Percentiles rank a stretch among this genome's conserved stretches.
These are phyloP conservation scores for Nidula niveotomentosa DNA, from an alignment of 1,284 basidiomycete genomes.

Conservation along the genomic window DNA sequence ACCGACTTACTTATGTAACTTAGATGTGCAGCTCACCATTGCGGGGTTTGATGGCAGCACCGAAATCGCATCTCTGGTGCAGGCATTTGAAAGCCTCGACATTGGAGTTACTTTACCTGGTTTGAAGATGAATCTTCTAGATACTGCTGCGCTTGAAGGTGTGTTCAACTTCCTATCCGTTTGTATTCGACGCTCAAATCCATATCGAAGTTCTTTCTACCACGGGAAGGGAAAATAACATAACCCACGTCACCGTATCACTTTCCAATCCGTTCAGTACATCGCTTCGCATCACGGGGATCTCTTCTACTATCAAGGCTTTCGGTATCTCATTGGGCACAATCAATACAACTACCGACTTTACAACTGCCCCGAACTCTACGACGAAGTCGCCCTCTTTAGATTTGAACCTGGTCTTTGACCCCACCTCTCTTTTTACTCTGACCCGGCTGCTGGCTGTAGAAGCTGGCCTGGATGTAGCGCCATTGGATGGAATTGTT, in stretches of 20 bases:
- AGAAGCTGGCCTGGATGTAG: slow-evolving; percentile 60
- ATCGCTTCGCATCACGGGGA: slow-evolving; percentile 57
- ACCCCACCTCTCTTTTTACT: slow-evolving; percentile 72
- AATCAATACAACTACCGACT: slow-evolving; percentile 58
- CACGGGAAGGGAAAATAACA: slow-evolving; percentile 65
- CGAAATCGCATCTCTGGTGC: slow-evolving; percentile 53
- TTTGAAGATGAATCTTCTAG: slow-evolving; percentile 56
- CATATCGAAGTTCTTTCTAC: slow-evolving; percentile 52
- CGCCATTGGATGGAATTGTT: slow-evolving; percentile 71
- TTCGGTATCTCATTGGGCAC: slow-evolving; percentile 67
- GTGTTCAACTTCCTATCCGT: slow-evolving; percentile 7
- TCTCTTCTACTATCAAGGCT: slow-evolving; percentile 64
- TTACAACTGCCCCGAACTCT: slow-evolving; percentile 52
- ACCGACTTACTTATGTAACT: not conserved
- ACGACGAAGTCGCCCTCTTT: slow-evolving; percentile 61
- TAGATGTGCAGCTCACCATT: slow-evolving; percentile 55
- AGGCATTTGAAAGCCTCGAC: slow-evolving; percentile 64
- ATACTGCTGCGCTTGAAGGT: slow-evolving; percentile 57
- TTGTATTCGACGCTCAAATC: not conserved
- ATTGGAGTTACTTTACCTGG: slow-evolving; percentile 65
- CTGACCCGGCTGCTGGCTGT: slow-evolving; percentile 67
- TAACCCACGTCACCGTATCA: slow-evolving; percentile 66
- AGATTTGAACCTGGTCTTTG: slow-evolving; percentile 68
- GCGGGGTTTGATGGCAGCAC: slow-evolving; percentile 65
- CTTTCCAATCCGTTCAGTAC: slow-evolving; percentile 74